Base-by-base conservation (phyloP, 176 grass and related monocot species). In the Thalia dealbata region DNA sequence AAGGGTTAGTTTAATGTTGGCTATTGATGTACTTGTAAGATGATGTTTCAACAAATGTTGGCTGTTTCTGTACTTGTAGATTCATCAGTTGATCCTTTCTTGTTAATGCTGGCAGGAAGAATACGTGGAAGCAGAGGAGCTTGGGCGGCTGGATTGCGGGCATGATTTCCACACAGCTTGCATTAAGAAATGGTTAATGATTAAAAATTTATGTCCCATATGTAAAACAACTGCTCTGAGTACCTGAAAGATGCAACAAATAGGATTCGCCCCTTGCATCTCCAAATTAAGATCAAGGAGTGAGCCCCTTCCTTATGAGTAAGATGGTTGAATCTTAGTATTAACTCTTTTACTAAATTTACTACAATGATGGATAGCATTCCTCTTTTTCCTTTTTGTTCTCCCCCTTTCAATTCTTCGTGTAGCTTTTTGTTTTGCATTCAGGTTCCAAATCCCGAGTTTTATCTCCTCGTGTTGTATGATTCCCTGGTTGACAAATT, bases 121-220 rank as follows among this genome's bases (percentile, higher is more conserved):
- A 59, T 59, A 23, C 51, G 38, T 15, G 2, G 21, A 73, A 60
- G 52, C 51, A 27, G 50, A 73, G 52, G 71, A 73, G 50, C 27
- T 73, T 24, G 71, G 71, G 7, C 50, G 51, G 12, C 9, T 73
- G 50, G 71, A 73, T 38, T 73, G 71, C 21, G 71, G 71, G 8
- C 71, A 73, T 25, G 52, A 59, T 28, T 73, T 59, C 28, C 71
- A 73, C 52, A 41, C 52, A 22, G 52, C 71, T 21, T 73, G 71
- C 52, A 73, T 73, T 29, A 73, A 73, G 18, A 51, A 58, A 58
- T 73, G 71, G 71, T 22, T 73, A 38, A 11, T 38, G 30, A 73
- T 73, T 1, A 73, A 73, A 50, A 73, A 73, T 58, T 38, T 23
- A 24, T 73, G 71, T 41, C 71, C 71, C 27, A 73, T 73, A 13